These are phyloP conservation scores for Pleodorina starrii DNA, from an alignment of 139 green algal genomes.

Conservation along the genomic window DNA sequence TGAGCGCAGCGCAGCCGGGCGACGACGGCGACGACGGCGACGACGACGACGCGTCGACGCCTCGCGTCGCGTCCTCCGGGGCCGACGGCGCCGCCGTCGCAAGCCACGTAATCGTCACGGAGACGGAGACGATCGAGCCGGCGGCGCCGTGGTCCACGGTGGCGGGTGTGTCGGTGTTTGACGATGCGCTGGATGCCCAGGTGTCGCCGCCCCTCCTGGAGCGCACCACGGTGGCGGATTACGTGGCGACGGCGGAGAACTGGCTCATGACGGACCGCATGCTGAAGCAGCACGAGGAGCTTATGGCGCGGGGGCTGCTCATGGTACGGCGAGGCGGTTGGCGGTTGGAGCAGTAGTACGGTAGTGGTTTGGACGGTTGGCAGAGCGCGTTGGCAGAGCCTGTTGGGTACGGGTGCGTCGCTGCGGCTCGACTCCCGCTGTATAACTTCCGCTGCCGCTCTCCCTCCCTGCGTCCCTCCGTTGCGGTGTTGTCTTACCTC, in stretches of 20 bases:
- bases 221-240: background rate
- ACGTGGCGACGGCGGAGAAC: background rate
- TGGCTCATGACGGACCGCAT: conserved; percentile 8
- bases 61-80: background rate
- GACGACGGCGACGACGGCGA: background rate
- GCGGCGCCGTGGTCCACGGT: background rate
- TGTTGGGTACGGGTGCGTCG: too few species aligned
- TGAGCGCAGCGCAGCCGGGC: background rate
- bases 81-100: background rate
- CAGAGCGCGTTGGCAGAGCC: too few species aligned
- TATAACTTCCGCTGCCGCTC: too few species aligned
- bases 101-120: background rate
- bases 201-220: conserved; percentile 17
- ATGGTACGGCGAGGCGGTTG: conserved; percentile 2
- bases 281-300: conserved; percentile 30
- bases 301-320: conserved; percentile 3
- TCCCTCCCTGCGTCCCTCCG: too few species aligned
- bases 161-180: background rate
- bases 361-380: too few species aligned
- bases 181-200: background rate
- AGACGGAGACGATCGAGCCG: background rate
- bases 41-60: background rate
- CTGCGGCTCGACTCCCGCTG: too few species aligned
- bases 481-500: too few species aligned
- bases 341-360: background rate